These are phyloP conservation scores for Chenopodium formosanum DNA, from an alignment of 148 eudicot species.

Conservation along the genomic window DNA sequence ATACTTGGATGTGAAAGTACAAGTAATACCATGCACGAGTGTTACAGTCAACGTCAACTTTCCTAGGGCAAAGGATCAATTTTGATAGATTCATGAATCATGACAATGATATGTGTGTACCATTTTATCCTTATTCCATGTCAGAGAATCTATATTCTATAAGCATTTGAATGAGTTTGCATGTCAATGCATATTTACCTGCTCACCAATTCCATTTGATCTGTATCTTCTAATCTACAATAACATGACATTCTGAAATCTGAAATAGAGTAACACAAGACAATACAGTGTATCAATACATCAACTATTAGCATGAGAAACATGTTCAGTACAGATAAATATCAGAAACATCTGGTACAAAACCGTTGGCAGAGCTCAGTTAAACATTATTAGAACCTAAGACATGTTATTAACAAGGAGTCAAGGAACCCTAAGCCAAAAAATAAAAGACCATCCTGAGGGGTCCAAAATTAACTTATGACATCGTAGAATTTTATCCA, in stretches of 20 bases:
- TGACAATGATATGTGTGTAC: background rate
- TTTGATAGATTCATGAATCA: background rate
- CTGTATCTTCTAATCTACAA: background rate
- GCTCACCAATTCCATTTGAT: background rate
- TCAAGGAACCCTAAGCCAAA: too few relatives aligned
- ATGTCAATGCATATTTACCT: background rate
- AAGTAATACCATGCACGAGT: background rate
- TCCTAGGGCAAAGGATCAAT: slow-evolving; percentile 1
- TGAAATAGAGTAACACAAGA: background rate
- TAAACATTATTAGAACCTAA: too few relatives aligned
- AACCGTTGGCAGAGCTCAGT: background rate
- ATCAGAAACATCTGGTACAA: background rate
- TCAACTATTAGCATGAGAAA: background rate
- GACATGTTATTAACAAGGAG: too few relatives aligned
- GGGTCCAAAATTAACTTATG: too few relatives aligned
- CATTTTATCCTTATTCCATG: background rate
- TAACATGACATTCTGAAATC: background rate
- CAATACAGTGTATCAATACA: background rate
- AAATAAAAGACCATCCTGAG: too few relatives aligned
- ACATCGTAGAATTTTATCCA: too few relatives aligned
- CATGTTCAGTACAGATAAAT: background rate
- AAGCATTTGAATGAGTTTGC: background rate
- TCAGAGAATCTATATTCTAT: background rate
- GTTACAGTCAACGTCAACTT: background rate
- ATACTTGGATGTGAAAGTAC: background rate